phyloP scores from a whole-genome alignment of 208 protist genomes.

The Crithidia sp. region DNA sequence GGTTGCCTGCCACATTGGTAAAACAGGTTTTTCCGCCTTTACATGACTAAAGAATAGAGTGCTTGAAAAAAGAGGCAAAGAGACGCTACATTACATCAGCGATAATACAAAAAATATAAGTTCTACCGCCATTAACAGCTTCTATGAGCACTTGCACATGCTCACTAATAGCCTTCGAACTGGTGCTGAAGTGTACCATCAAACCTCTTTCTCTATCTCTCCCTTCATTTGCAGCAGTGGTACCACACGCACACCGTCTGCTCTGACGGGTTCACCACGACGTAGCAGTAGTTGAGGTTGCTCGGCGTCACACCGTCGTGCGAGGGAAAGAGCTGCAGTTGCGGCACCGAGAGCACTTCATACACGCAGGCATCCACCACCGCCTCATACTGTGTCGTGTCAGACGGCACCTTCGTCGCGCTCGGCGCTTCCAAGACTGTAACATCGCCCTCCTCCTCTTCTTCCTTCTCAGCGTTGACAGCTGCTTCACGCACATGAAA shows the following conservation, averaged over 20 bases:
- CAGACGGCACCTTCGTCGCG: background rate
- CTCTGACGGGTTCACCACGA: constrained; percentile 52
- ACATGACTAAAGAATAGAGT: too few relatives aligned
- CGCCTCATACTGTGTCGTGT: constrained; percentile 19
- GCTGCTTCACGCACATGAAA: constrained; percentile 22
- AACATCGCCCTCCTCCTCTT: constrained; percentile 22
- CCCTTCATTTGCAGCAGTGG: constrained; percentile 19
- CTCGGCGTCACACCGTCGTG: constrained; percentile 45
- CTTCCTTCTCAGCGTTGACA: background rate
- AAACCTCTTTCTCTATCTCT: background rate
- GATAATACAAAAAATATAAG: too few relatives aligned
- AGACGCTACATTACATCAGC: too few relatives aligned
- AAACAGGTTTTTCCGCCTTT: too few relatives aligned
- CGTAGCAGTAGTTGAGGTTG: constrained; percentile 76
- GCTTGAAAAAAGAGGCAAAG: too few relatives aligned
- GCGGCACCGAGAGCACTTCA: constrained; percentile 23
- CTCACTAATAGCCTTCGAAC: too few relatives aligned
- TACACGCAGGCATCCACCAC: constrained; percentile 40
- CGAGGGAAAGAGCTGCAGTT: constrained; percentile 35
- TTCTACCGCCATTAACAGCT: too few relatives aligned
- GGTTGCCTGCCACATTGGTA: too few relatives aligned
- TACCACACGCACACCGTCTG: constrained; percentile 45
- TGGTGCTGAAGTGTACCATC: background rate
- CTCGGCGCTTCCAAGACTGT: constrained; percentile 1
- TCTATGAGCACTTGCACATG: too few relatives aligned